Percentiles rank a stretch among this genome's conserved stretches.
These are phyloP conservation scores for Pezicula neosporulosa DNA, from an alignment of 2,329 filamentous ascomycete genomes.

Conservation along the genomic window DNA sequence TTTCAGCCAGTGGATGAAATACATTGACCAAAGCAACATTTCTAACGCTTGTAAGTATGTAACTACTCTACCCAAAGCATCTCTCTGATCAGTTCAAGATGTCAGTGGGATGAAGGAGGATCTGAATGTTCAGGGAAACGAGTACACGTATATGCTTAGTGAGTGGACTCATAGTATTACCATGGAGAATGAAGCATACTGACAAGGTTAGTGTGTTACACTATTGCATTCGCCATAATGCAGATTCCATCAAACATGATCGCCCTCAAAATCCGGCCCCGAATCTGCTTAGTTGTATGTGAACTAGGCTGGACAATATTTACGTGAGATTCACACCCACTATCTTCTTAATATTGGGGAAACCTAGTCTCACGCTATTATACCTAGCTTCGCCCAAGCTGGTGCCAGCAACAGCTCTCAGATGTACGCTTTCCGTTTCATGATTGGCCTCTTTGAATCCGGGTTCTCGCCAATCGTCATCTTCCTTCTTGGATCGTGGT, in stretches of 20 bases:
- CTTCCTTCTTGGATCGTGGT: constrained; percentile 57
- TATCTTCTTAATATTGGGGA: not conserved
- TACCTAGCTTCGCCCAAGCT: constrained; percentile 30
- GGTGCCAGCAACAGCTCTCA: constrained; percentile 44
- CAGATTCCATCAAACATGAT: constrained; percentile 45
- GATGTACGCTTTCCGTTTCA: constrained; percentile 55
- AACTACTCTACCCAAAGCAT: not conserved
- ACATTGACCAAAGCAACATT: constrained; percentile 37
- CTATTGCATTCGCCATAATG: not conserved
- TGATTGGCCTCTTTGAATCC: constrained; percentile 50
- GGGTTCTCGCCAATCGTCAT: constrained; percentile 52
- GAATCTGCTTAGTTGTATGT: constrained; percentile 57
- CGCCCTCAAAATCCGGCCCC: constrained; percentile 52
- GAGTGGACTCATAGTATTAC: constrained; percentile 7
- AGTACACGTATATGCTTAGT: constrained; percentile 38
- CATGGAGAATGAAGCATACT: not conserved
- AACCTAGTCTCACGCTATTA: not conserved
- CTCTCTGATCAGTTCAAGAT: constrained; percentile 8
- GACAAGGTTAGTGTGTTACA: not conserved
- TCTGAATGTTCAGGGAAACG: constrained; percentile 42
- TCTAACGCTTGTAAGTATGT: constrained; percentile 35
- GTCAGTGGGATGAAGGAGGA: constrained; percentile 49
- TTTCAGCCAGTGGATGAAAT: constrained; percentile 30
- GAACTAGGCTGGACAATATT: constrained; percentile 47
- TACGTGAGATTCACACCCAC: constrained; percentile 34